Evolutionary conservation across 192 early-diverging fungal genomes (phyloP).

Genomic region (Pilobolus umbonatus): DNA sequence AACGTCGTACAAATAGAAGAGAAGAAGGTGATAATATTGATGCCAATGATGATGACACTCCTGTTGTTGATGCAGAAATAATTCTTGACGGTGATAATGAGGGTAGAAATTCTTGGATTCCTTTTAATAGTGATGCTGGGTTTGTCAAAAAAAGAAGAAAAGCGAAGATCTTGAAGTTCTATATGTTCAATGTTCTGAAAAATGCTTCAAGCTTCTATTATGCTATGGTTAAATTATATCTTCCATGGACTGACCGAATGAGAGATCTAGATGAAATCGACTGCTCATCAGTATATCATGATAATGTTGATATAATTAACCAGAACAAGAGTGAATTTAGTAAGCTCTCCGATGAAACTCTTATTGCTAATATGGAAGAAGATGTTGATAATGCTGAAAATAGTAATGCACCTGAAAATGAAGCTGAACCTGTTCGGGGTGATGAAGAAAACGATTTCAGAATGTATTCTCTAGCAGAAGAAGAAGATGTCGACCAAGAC

Average conservation of each 20-base stretch:
- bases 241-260: neutral
- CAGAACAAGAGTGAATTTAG: no score
- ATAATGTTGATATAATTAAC: no score
- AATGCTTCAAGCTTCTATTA: neutral
- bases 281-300: no score
- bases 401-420: neutral
- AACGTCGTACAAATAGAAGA: neutral
- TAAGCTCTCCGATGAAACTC: no score
- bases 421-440: neutral
- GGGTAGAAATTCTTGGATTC: no score
- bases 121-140: neutral
- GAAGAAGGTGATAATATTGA: neutral
- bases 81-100: no score
- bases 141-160: no score
- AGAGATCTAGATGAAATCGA: no score
- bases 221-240: neutral
- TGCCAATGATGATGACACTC: neutral
- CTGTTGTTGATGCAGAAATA: neutral
- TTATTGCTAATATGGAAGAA: no score
- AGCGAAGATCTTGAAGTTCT: no score
- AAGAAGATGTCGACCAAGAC: neutral
- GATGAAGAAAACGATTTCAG: neutral
- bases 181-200: no score
- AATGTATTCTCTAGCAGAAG: neutral
- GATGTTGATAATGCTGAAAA: neutral